Conservation (phyloP, 202 grass and related monocot genomes). For the Hordeum pubiflorum region DNA sequence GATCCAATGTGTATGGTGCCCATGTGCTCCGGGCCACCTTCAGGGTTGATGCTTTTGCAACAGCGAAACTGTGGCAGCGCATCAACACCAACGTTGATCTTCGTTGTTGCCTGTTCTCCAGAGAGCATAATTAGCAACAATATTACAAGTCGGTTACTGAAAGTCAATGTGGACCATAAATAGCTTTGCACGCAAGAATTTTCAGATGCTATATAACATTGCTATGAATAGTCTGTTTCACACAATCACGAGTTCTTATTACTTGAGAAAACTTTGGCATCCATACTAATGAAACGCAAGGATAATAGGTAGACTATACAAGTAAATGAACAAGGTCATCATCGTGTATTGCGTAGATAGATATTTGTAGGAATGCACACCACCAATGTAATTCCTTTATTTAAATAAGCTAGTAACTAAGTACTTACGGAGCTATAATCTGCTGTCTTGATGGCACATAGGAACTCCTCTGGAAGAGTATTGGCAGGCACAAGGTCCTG, state of each 20-base stretch:
- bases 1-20: slow-evolving; percentile 96
- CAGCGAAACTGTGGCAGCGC: slow-evolving; percentile 80
- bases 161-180: slow-evolving; percentile 2
- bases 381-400: neutral
- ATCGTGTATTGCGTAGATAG: neutral
- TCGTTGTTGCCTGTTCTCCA: slow-evolving; percentile 73
- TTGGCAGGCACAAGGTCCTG: slow-evolving; percentile 70
- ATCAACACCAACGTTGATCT: slow-evolving; percentile 96
- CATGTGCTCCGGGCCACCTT: slow-evolving; percentile 78
- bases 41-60: slow-evolving; percentile 51
- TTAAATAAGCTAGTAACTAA: slow-evolving; percentile 4
- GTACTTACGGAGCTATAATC: slow-evolving; percentile 98
- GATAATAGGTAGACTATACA: neutral
- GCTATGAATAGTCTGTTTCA: neutral
- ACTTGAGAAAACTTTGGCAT: neutral
- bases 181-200: neutral
- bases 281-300: neutral
- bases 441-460: slow-evolving; percentile 62
- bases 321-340: neutral
- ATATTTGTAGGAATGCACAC: neutral
- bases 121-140: slow-evolving; percentile 7
- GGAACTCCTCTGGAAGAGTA: slow-evolving; percentile 64
- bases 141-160: neutral
- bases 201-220: neutral
- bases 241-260: neutral